Percentiles rank a stretch among this genome's conserved stretches.
phyloP scores from a whole-genome alignment of 139 green algal species.

The Closterium sp. region DNA sequence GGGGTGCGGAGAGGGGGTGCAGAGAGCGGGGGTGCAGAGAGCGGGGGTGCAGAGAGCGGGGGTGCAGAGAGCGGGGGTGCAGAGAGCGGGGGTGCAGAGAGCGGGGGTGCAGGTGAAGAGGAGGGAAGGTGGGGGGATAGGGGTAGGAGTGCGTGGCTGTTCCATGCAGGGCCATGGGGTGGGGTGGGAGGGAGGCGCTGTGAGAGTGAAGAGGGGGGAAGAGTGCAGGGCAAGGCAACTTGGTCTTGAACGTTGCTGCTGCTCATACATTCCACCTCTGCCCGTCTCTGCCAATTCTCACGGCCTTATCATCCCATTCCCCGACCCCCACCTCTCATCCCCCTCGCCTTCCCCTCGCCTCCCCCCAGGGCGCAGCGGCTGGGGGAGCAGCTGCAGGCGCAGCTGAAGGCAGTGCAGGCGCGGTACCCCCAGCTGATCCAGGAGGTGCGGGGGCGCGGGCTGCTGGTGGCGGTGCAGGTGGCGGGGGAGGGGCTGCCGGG shows the following conservation, averaged over 20 bases:
- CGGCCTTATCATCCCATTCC: no score
- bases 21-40: no score
- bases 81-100: no score
- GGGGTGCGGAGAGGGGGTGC: no score
- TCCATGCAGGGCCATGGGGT: neutral
- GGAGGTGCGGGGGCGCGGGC: constrained; percentile 37
- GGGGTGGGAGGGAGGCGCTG: neutral
- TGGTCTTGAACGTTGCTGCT: no score
- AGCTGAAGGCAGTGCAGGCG: constrained; percentile 17
- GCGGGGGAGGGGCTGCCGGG: constrained; percentile 9
- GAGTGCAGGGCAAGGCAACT: neutral
- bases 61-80: no score
- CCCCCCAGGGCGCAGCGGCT: neutral
- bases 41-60: no score
- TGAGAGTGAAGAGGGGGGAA: neutral
- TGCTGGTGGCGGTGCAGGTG: constrained; percentile 50
- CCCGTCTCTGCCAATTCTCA: no score
- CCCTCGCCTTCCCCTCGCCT: neutral
- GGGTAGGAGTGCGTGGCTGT: neutral
- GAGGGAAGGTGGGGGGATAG: neutral
- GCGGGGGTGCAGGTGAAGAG: no score
- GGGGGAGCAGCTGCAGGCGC: constrained; percentile 37
- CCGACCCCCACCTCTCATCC: no score
- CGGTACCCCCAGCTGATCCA: constrained; percentile 27
- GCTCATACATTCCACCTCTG: no score